Conservation (phyloP, 441 rosid genomes). For the Erodium chrysanthum region DNA sequence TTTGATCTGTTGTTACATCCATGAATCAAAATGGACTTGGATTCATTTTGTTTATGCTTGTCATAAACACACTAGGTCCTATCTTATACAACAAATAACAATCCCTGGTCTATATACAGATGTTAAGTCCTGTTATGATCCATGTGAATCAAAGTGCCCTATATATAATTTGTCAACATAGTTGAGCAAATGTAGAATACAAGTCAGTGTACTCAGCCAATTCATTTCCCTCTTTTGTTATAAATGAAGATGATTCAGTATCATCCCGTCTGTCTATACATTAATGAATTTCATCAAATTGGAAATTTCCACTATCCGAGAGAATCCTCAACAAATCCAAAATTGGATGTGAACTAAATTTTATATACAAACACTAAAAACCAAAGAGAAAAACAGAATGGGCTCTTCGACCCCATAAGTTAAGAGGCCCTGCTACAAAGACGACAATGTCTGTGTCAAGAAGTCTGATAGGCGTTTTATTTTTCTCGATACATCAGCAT, state of each 20-base stretch:
- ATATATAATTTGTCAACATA: too few species aligned
- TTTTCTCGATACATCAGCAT: slow-evolving; percentile 43
- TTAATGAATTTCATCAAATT: background rate
- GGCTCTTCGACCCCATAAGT: slow-evolving; percentile 6
- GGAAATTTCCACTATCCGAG: background rate
- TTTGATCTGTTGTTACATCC: too few species aligned
- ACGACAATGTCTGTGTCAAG: slow-evolving; percentile 37
- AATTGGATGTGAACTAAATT: slow-evolving; percentile 2
- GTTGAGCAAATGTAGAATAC: too few species aligned
- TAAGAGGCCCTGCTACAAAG: slow-evolving; percentile 29
- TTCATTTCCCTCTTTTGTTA: background rate
- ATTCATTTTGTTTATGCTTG: too few species aligned
- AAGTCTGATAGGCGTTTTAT: slow-evolving; percentile 51
- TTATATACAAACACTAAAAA: background rate
- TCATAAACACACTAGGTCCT: too few species aligned
- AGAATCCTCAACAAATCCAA: slow-evolving; percentile 1
- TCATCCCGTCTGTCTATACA: slow-evolving; percentile 3
- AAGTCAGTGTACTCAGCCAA: too few species aligned
- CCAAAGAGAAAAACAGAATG: background rate
- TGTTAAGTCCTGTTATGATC: too few species aligned
- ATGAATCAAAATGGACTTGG: too few species aligned
- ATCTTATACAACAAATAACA: too few species aligned
- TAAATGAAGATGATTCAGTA: background rate
- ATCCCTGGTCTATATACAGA: too few species aligned
- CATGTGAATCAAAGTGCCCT: too few species aligned